Percentiles rank a stretch among this genome's conserved stretches.
phyloP scores from a whole-genome alignment of 371 early-diverging fungal genomes.

The Rhizomucor pusillus region DNA sequence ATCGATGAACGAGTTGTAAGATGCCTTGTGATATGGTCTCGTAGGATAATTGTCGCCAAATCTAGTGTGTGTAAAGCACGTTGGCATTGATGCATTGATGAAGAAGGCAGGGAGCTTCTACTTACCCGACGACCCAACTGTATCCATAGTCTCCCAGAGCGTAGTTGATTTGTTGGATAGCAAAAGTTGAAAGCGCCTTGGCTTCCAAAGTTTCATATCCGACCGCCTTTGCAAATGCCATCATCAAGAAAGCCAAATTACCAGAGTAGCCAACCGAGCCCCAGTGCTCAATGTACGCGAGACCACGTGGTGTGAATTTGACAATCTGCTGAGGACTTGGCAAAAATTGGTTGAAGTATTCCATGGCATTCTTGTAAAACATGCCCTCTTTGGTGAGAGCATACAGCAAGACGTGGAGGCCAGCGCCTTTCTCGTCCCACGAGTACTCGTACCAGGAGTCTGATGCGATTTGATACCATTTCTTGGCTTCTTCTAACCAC shows the following conservation, averaged over 20 bases:
- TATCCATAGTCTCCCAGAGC: conserved; percentile 58
- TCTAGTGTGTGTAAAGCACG: conserved; percentile 1
- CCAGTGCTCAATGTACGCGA: conserved; percentile 55
- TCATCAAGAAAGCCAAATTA: conserved; percentile 50
- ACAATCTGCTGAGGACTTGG: conserved; percentile 41
- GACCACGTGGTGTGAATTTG: conserved; percentile 55
- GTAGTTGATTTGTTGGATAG: conserved; percentile 58
- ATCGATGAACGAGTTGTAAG: conserved; percentile 56
- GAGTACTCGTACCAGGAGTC: conserved; percentile 51
- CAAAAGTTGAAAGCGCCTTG: conserved; percentile 42
- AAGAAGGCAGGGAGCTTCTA: too few species aligned
- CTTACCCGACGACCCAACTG: conserved; percentile 51
- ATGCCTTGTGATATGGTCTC: conserved; percentile 56
- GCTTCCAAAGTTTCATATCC: conserved; percentile 29
- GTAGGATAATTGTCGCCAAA: conserved; percentile 54
- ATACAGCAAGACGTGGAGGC: conserved; percentile 45
- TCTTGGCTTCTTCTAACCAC: conserved; percentile 42
- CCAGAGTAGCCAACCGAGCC: conserved; percentile 56
- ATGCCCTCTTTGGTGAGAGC: conserved; percentile 37
- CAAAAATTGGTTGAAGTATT: conserved; percentile 48
- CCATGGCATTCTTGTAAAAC: conserved; percentile 48
- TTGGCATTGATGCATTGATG: too few species aligned
- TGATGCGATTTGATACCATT: conserved; percentile 25
- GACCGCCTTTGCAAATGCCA: conserved; percentile 48
- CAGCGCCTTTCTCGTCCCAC: conserved; percentile 57